phyloP scores from a whole-genome alignment of 441 rosid genomes.

The Croton laevigatus region DNA sequence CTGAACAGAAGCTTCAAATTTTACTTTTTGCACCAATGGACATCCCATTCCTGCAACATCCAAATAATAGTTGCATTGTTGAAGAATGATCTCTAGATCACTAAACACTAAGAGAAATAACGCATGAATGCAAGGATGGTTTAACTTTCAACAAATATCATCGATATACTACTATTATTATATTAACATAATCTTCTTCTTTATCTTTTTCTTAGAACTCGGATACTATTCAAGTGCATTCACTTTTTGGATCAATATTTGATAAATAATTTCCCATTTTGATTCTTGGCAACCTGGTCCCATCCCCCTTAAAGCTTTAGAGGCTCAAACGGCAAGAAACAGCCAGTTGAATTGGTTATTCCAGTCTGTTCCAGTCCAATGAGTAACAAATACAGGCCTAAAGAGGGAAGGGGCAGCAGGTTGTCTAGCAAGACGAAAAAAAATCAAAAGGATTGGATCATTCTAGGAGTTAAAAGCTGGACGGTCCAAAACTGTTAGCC shows the following conservation, averaged over 20 bases:
- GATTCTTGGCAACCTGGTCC: not conserved
- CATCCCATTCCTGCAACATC: conserved; percentile 67
- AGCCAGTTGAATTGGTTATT: too few relatives aligned
- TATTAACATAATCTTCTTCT: not conserved
- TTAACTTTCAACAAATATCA: not conserved
- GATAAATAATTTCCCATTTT: not conserved
- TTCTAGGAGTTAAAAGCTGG: too few relatives aligned
- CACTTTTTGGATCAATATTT: not conserved
- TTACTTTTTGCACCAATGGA: conserved; percentile 53
- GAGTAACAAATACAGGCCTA: too few relatives aligned
- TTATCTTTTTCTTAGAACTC: not conserved
- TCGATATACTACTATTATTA: not conserved
- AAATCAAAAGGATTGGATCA: too few relatives aligned
- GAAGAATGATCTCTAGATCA: conserved; percentile 43
- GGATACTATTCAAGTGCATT: not conserved
- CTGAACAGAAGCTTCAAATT: conserved; percentile 49
- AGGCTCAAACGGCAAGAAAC: too few relatives aligned
- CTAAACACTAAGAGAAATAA: conserved; percentile 26
- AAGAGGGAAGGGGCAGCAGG: too few relatives aligned
- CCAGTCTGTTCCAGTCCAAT: too few relatives aligned
- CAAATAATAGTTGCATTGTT: conserved; percentile 65
- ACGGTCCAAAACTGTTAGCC: too few relatives aligned
- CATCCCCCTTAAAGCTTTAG: too few relatives aligned
- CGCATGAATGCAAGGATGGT: conserved; percentile 15
- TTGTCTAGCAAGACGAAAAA: too few relatives aligned